phyloP scores from a whole-genome alignment of 2,329 filamentous ascomycete species.

The Thielaviopsis ethacetica region DNA sequence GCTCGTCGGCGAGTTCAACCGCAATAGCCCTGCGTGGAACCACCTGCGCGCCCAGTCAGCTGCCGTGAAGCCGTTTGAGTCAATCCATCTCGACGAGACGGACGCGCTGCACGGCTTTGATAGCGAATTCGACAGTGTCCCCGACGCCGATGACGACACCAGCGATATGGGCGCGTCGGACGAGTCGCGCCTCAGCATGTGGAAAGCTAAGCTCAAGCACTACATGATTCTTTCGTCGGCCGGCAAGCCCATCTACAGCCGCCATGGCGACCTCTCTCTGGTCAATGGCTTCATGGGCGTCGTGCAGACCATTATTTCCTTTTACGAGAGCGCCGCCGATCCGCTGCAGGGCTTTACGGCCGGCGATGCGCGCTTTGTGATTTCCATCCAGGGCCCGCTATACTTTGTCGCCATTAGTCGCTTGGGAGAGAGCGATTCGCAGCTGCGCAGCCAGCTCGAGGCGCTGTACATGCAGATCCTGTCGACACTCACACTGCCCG shows the following conservation, averaged over 20 bases:
- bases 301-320: constrained; percentile 93
- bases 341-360: constrained; percentile 71
- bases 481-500: constrained; percentile 82
- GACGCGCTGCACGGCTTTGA: constrained; percentile 50
- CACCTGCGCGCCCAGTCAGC: constrained; percentile 47
- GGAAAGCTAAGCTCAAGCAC: constrained; percentile 91
- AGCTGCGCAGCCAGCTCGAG: constrained; percentile 75
- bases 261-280: constrained; percentile 77
- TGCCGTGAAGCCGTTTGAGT: constrained; percentile 44
- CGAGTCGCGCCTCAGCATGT: constrained; percentile 49
- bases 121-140: constrained; percentile 62
- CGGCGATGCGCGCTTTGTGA: constrained; percentile 71
- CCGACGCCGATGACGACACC: constrained; percentile 23
- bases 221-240: constrained; percentile 93
- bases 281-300: constrained; percentile 92
- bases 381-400: constrained; percentile 69
- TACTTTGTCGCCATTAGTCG: constrained; percentile 90
- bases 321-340: constrained; percentile 71
- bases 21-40: constrained; percentile 52
- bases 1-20: constrained; percentile 52
- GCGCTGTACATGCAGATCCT: constrained; percentile 97
- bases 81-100: constrained; percentile 26
- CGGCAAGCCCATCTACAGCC: constrained; percentile 92
- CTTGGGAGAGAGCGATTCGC: constrained; percentile 78
- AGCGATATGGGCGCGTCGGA: constrained; percentile 26